A percentile compares a stretch with the other conserved stretches of the same genome.
Evolutionary conservation across 2,329 filamentous ascomycete genomes (phyloP).

Genomic region (Neofusicoccum kwambonambiense): DNA sequence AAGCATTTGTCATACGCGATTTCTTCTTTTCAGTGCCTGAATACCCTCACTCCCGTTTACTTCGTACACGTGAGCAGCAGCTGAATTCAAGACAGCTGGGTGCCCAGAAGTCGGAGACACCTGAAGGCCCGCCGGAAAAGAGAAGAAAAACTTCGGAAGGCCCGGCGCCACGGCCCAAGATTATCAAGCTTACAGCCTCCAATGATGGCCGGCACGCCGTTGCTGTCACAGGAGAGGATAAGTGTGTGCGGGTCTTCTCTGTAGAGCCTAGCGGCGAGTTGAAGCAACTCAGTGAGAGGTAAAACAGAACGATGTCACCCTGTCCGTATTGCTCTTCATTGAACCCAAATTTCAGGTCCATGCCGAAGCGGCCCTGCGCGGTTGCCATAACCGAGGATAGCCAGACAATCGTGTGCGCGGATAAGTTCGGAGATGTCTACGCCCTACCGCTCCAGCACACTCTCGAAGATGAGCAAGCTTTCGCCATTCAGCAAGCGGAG

Average conservation of each 20-base stretch:
- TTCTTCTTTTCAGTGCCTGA: neutral
- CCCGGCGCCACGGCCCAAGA: constrained; percentile 45
- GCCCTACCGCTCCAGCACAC: constrained; percentile 67
- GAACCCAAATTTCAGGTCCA: constrained; percentile 54
- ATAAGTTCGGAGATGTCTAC: constrained; percentile 98
- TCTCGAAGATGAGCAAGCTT: constrained; percentile 30
- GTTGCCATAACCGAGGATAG: constrained; percentile 68
- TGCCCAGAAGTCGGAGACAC: constrained; percentile 22
- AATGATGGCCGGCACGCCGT: constrained; percentile 66
- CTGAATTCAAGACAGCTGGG: constrained; percentile 17
- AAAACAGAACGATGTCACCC: constrained; percentile 22
- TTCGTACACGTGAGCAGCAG: constrained; percentile 23
- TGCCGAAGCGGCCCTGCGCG: constrained; percentile 87
- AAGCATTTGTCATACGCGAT: neutral
- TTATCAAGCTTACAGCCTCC: constrained; percentile 68
- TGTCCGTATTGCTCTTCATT: neutral
- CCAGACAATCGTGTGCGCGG: constrained; percentile 73
- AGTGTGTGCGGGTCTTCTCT: constrained; percentile 79
- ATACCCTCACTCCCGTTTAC: no score
- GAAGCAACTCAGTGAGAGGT: constrained; percentile 71
- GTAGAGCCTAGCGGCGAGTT: constrained; percentile 62
- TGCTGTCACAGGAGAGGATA: constrained; percentile 86
- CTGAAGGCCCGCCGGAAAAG: constrained; percentile 40
- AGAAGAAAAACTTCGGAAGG: constrained; percentile 34
- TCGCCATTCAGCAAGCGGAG: constrained; percentile 18